Percentiles rank a stretch among this genome's conserved stretches.
Conservation (phyloP, 768 basidiomycete species). For the Gyrodon lividus region DNA sequence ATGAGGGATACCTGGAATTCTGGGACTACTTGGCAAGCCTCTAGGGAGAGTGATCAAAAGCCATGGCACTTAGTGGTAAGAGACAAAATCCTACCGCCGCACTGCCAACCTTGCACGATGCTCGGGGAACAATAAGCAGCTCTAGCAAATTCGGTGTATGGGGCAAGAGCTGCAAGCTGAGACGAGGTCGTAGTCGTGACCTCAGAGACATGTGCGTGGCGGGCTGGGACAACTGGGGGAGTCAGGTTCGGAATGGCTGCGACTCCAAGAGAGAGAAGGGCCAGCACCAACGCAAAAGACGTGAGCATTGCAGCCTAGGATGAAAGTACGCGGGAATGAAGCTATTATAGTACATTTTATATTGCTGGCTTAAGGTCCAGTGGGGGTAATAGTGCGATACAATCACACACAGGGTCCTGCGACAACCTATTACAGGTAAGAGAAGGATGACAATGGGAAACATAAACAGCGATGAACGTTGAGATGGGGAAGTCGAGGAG, state of each 20-base stretch:
- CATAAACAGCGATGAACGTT: background rate
- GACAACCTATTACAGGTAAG: background rate
- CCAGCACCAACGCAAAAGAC: background rate
- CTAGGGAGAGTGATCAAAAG: constrained; percentile 8
- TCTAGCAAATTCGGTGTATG: constrained; percentile 52
- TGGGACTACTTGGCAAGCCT: constrained; percentile 41
- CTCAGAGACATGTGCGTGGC: constrained; percentile 4
- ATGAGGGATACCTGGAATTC: constrained; percentile 33
- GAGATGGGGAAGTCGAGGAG: no score
- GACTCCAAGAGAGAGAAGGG: constrained; percentile 5
- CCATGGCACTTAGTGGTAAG: background rate
- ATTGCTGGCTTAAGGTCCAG: background rate
- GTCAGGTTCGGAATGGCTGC: constrained; percentile 2
- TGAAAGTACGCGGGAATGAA: background rate
- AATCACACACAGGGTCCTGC: background rate
- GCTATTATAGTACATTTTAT: background rate
- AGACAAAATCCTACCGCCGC: constrained; percentile 36
- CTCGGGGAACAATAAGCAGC: constrained; percentile 51
- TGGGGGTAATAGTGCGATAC: background rate
- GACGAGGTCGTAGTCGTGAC: constrained; percentile 28
- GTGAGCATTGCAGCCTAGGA: background rate
- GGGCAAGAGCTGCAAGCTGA: constrained; percentile 39
- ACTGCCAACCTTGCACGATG: constrained; percentile 41
- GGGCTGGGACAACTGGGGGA: background rate
- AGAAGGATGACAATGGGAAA: background rate